These are phyloP conservation scores for Backusella macrospora DNA, from an alignment of 192 early-diverging fungal genomes.

Conservation along the genomic window DNA sequence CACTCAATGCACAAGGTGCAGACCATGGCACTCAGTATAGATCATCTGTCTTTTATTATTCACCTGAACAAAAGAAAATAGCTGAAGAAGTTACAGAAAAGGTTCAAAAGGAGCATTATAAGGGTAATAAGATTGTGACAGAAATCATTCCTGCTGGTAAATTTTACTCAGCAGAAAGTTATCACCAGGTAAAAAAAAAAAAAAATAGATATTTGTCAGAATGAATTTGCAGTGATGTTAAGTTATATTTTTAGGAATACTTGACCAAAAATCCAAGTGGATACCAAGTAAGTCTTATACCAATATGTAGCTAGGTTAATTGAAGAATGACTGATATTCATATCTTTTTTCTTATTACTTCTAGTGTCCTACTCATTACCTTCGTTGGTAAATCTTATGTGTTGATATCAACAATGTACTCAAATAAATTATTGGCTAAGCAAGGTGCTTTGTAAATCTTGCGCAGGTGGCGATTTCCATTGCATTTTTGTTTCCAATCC, in stretches of 20 bases:
- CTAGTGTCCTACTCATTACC: slow-evolving; percentile 46
- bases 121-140: slow-evolving; percentile 63
- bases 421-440: not conserved
- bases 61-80: slow-evolving; percentile 66
- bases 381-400: slow-evolving; percentile 35
- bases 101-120: slow-evolving; percentile 63
- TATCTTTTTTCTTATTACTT: not conserved
- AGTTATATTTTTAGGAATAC: slow-evolving; percentile 19
- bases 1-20: slow-evolving; percentile 79
- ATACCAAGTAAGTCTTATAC: slow-evolving; percentile 54
- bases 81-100: slow-evolving; percentile 76
- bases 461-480: not conserved
- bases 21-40: slow-evolving; percentile 89
- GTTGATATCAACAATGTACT: not conserved
- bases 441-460: not conserved
- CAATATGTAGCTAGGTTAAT: not conserved
- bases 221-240: not conserved
- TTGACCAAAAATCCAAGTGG: slow-evolving; percentile 68
- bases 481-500: not conserved
- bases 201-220: not conserved
- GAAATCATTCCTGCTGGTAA: slow-evolving; percentile 66
- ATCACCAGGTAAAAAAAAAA: slow-evolving; percentile 61
- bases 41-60: slow-evolving; percentile 85
- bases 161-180: slow-evolving; percentile 84
- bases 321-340: not conserved